These are phyloP conservation scores for Metschnikowia noctiluminum DNA, from an alignment of 805 yeast species.

Conservation along the genomic window DNA sequence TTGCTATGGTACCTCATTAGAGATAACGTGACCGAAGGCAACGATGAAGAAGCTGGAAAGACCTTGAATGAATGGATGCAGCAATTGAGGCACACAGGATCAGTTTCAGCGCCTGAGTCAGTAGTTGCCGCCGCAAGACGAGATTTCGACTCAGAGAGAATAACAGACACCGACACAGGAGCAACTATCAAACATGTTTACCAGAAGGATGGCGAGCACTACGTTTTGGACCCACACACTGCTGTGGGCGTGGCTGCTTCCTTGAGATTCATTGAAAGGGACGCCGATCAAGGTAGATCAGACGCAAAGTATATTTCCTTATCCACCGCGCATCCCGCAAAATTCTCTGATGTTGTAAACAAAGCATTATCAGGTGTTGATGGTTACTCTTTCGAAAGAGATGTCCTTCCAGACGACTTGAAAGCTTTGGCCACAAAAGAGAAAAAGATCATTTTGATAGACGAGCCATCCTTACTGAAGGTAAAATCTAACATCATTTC, in stretches of 20 bases:
- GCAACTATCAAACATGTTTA: constrained; percentile 73
- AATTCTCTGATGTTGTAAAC: constrained; percentile 94
- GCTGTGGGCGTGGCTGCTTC: constrained; percentile 91
- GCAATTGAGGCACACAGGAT: constrained; percentile 70
- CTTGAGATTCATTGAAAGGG: constrained; percentile 53
- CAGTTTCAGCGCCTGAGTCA: constrained; percentile 63
- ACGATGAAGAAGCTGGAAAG: constrained; percentile 68
- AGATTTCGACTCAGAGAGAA: constrained; percentile 77
- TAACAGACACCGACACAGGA: constrained; percentile 74
- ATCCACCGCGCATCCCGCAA: constrained; percentile 99
- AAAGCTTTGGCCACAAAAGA: constrained; percentile 65
- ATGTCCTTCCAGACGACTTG: constrained; percentile 87
- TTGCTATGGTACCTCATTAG: constrained; percentile 90
- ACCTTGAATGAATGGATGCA: constrained; percentile 73
- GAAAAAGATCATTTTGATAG: constrained; percentile 70
- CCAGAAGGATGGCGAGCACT: constrained; percentile 54
- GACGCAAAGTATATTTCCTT: constrained; percentile 62
- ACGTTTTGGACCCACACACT: constrained; percentile 93
- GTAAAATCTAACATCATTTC: constrained; percentile 75
- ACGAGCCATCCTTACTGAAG: constrained; percentile 66
- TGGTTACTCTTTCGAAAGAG: constrained; percentile 80
- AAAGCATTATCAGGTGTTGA: constrained; percentile 61
- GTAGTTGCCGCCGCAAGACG: constrained; percentile 63
- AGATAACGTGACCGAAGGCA: constrained; percentile 53
- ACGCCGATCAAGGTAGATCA: constrained; percentile 34